These are phyloP conservation scores for Penicillium sp. DNA, from an alignment of 2,329 filamentous ascomycete genomes.

Conservation along the genomic window DNA sequence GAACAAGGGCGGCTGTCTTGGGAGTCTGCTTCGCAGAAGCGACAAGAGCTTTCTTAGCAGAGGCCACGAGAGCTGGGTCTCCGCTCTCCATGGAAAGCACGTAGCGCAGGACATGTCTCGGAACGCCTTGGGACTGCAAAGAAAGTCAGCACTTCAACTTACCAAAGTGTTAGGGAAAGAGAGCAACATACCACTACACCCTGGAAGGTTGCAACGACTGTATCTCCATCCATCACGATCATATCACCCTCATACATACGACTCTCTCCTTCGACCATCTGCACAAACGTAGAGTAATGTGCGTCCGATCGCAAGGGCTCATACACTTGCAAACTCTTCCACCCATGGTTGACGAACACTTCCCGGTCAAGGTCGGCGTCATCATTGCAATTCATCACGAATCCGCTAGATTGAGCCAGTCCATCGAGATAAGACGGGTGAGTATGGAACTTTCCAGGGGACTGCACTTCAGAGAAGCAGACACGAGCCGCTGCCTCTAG, in stretches of 20 bases:
- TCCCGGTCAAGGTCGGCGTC: not conserved
- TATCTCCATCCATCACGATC: not conserved
- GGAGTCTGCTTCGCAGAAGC: not conserved
- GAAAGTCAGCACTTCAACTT: not conserved
- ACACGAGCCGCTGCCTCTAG: not conserved
- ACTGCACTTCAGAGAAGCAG: not conserved
- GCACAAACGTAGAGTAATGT: not conserved
- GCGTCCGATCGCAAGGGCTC: not conserved
- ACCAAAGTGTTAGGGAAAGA: no score
- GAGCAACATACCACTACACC: not conserved
- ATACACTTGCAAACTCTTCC: not conserved
- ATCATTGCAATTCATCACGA: not conserved
- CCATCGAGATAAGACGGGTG: conserved; percentile 4
- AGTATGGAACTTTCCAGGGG: conserved; percentile 1
- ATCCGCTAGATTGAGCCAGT: not conserved
- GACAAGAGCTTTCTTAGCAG: not conserved
- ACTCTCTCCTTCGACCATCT: not conserved
- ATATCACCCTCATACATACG: conserved; percentile 1
- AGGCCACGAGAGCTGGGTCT: not conserved
- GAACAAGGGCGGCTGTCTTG: not conserved
- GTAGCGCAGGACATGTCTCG: not conserved
- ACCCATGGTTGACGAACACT: conserved; percentile 1
- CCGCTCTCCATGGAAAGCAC: conserved; percentile 1
- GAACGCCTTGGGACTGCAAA: not conserved
- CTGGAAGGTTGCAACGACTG: not conserved